These are phyloP conservation scores for Globisporangium radiosum DNA, from an alignment of 352 stramenopile species.

Conservation along the genomic window DNA sequence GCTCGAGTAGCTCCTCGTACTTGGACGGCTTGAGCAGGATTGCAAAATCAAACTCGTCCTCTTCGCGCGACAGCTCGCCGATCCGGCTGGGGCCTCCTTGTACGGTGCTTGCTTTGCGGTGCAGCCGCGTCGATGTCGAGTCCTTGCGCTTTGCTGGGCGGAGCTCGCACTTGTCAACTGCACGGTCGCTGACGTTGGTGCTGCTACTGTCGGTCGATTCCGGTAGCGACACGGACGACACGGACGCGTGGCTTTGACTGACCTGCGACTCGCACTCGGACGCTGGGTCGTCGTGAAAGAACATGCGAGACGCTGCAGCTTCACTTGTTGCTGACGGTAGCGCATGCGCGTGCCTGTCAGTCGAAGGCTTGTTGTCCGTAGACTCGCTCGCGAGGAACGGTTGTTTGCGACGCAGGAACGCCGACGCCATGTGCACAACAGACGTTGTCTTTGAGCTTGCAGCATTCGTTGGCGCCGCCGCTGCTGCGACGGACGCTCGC, in stretches of 20 bases:
- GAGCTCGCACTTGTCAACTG: neutral
- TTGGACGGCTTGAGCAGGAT: slow-evolving; percentile 76
- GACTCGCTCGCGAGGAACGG: slow-evolving; percentile 4
- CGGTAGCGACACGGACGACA: slow-evolving; percentile 1
- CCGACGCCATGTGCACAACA: slow-evolving; percentile 11
- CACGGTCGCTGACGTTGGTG: neutral
- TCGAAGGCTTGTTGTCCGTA: too few relatives aligned
- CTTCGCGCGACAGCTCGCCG: slow-evolving; percentile 54
- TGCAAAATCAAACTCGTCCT: slow-evolving; percentile 81
- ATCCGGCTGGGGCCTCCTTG: slow-evolving; percentile 24
- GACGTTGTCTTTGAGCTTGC: slow-evolving; percentile 5
- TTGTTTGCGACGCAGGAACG: slow-evolving; percentile 14
- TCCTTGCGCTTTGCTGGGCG: neutral
- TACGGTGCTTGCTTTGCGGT: neutral
- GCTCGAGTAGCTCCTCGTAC: slow-evolving; percentile 49
- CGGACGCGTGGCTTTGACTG: neutral
- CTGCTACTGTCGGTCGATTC: neutral
- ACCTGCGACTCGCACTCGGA: slow-evolving; percentile 8
- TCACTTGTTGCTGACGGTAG: too few relatives aligned
- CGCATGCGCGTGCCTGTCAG: neutral
- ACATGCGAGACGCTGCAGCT: slow-evolving; percentile 1
- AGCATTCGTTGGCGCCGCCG: slow-evolving; percentile 5
- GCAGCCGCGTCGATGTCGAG: neutral
- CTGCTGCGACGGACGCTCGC: neutral
- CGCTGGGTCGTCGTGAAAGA: slow-evolving; percentile 9